Conservation (phyloP, 768 basidiomycete species). For the Xerocomellus dryophilus region DNA sequence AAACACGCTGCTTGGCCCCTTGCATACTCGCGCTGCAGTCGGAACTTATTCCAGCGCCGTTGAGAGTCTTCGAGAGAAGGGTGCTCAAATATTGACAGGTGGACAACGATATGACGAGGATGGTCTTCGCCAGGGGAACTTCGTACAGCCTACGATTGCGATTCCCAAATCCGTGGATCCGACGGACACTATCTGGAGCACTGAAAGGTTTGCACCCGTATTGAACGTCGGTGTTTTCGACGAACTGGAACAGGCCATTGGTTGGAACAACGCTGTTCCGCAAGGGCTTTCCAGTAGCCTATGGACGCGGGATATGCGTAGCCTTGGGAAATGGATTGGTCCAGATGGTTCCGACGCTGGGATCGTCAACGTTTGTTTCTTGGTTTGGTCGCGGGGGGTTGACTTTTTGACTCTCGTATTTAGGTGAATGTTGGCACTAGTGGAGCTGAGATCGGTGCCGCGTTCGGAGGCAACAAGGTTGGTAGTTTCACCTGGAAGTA, state of each 20-base stretch:
- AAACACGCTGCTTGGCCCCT: constrained; percentile 77
- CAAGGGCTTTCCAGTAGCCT: constrained; percentile 90
- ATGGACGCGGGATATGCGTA: constrained; percentile 83
- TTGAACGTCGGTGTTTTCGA: constrained; percentile 85
- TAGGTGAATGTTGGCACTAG: constrained; percentile 67
- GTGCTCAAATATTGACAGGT: constrained; percentile 77
- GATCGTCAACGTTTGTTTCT: constrained; percentile 76
- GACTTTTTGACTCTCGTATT: constrained; percentile 2
- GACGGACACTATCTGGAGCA: constrained; percentile 62
- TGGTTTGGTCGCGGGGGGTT: background rate
- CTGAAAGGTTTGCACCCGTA: constrained; percentile 87
- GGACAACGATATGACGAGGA: constrained; percentile 53
- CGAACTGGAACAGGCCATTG: constrained; percentile 80
- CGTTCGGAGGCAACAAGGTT: constrained; percentile 94
- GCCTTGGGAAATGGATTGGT: constrained; percentile 90
- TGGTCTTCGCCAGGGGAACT: constrained; percentile 70
- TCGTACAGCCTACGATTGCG: constrained; percentile 85
- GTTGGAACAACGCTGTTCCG: constrained; percentile 86
- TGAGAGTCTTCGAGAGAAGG: constrained; percentile 54
- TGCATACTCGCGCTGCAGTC: constrained; percentile 74
- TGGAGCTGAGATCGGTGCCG: constrained; percentile 77
- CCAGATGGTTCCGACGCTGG: constrained; percentile 87
- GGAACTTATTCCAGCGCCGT: constrained; percentile 62
- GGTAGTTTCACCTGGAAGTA: constrained; percentile 13
- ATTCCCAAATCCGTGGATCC: constrained; percentile 58